Conservation (phyloP, 768 basidiomycete species). For the Tremella fuciformis region DNA sequence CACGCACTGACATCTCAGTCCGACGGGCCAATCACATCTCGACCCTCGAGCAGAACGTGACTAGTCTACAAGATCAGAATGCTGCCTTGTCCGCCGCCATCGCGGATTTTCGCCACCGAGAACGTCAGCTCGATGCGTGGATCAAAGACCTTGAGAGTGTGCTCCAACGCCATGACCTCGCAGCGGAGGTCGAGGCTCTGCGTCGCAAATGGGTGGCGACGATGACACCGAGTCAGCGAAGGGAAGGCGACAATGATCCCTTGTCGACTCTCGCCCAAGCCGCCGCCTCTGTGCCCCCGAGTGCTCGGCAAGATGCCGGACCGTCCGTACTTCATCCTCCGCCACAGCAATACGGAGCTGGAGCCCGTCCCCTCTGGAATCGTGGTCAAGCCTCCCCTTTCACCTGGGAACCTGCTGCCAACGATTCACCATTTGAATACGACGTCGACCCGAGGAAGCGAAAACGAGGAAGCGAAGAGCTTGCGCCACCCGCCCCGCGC, state of each 20-base stretch:
- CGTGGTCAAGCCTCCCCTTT: not conserved
- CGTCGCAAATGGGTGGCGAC: conserved; percentile 15
- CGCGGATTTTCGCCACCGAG: conserved; percentile 16
- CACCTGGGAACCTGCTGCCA: conserved; percentile 1
- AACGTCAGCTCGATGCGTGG: conserved; percentile 22
- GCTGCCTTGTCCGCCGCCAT: conserved; percentile 11
- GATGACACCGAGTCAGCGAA: not conserved
- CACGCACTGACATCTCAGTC: conserved; percentile 18
- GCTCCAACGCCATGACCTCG: conserved; percentile 21
- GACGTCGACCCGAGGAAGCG: not conserved
- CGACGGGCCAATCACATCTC: conserved; percentile 38
- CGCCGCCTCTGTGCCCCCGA: not conserved
- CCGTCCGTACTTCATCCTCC: not conserved
- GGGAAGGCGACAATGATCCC: not conserved
- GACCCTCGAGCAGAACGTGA: conserved; percentile 22
- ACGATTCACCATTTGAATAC: not conserved
- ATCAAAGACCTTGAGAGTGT: conserved; percentile 24
- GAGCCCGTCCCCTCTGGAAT: conserved; percentile 1
- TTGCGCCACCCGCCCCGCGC: not conserved
- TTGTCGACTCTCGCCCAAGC: conserved; percentile 2
- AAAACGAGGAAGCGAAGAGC: conserved; percentile 3
- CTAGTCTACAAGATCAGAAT: conserved; percentile 16
- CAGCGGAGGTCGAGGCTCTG: conserved; percentile 19
- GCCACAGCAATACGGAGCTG: not conserved
- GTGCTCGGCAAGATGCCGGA: not conserved